These are phyloP conservation scores for Cercospora sp. DNA, from an alignment of 2,329 filamentous ascomycete species.

Conservation along the genomic window DNA sequence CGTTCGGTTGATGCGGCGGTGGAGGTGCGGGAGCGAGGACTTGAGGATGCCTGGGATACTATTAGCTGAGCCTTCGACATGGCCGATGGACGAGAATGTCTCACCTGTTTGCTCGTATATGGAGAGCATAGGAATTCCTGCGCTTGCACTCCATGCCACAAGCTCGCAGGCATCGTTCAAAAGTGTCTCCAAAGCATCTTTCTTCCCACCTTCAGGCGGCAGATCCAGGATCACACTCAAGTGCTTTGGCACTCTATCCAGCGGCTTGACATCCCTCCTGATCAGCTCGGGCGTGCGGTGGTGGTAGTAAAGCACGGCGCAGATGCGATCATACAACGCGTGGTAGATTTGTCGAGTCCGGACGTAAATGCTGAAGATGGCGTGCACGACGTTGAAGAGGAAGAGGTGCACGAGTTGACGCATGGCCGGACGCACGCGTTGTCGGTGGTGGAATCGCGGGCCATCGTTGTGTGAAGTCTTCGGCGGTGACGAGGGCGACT, in stretches of 20 bases:
- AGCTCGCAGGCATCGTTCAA: conserved; percentile 91
- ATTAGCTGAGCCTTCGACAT: background rate
- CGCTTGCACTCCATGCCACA: conserved; percentile 87
- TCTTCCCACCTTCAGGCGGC: conserved; percentile 65
- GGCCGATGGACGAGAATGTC: conserved; percentile 25
- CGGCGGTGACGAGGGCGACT: conserved; percentile 19
- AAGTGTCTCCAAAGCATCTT: conserved; percentile 75
- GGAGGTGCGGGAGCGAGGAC: conserved; percentile 80
- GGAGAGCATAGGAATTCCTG: conserved; percentile 82
- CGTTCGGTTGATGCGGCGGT: conserved; percentile 75
- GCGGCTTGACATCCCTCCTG: conserved; percentile 74
- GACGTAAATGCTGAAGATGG: conserved; percentile 85
- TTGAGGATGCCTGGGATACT: conserved; percentile 72
- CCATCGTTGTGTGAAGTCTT: conserved; percentile 18
- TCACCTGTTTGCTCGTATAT: conserved; percentile 89
- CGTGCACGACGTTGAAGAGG: conserved; percentile 70
- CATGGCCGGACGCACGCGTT: conserved; percentile 35
- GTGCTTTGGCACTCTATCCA: conserved; percentile 77
- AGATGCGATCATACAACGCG: conserved; percentile 71
- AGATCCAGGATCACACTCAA: conserved; percentile 81
- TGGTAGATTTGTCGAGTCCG: conserved; percentile 78
- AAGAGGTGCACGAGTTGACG: conserved; percentile 58
- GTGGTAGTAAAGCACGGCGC: conserved; percentile 88
- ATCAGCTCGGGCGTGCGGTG: conserved; percentile 94
- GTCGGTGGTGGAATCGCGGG: conserved; percentile 30